A percentile compares a stretch with the other conserved stretches of the same genome.
Conservation (phyloP, 257 asterid species). For the Salvia miltiorrhiza region DNA sequence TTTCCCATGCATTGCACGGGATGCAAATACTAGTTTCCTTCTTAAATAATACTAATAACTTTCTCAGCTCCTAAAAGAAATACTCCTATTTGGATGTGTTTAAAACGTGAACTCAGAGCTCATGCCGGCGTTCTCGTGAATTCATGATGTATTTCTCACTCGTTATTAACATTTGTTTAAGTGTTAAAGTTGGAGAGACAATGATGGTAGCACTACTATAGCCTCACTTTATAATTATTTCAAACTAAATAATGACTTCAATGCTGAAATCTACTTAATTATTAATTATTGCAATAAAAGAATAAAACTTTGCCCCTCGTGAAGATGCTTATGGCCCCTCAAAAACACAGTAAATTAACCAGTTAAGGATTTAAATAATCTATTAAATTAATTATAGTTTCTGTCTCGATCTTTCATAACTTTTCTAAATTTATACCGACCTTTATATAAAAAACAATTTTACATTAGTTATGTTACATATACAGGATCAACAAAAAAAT, state of each 20-base stretch:
- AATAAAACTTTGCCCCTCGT: no score
- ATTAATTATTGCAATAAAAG: background rate
- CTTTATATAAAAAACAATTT: no score
- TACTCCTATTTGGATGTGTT: background rate
- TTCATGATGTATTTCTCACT: background rate
- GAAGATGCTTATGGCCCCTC: no score
- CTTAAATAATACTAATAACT: background rate
- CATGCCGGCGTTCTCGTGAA: background rate
- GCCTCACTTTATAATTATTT: background rate
- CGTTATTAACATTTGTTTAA: background rate
- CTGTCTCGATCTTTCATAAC: no score
- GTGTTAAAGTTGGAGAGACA: background rate
- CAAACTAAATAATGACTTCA: background rate
- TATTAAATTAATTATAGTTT: no score
- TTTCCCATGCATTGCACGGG: no score
- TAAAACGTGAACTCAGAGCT: constrained; percentile 5
- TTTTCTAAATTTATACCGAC: no score
- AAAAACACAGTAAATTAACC: no score
- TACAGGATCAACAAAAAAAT: no score
- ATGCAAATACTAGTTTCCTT: background rate
- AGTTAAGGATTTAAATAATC: no score
- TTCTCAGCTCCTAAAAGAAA: background rate
- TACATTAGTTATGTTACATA: no score
- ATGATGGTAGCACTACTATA: background rate
- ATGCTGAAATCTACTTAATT: background rate